Conservation (phyloP, 1,139 yeast genomes). For the Pneumocystis sp. region DNA sequence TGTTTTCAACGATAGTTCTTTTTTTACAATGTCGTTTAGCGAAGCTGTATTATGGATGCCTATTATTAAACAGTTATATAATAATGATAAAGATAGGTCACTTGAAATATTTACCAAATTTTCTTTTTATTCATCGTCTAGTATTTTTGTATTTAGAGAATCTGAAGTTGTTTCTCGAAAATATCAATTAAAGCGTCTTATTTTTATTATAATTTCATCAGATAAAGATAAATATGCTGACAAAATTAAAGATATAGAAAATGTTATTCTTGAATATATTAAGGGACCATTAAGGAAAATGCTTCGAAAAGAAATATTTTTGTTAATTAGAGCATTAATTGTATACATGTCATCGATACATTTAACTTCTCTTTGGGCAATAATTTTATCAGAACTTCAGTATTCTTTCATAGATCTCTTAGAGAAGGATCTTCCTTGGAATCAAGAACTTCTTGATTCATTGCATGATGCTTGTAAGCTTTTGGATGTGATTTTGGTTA, state of each 20-base stretch:
- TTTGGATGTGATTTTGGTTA: conserved; percentile 52
- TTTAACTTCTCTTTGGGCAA: conserved; percentile 56
- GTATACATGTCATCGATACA: conserved; percentile 50
- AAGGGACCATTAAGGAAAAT: conserved; percentile 16
- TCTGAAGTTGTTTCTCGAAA: conserved; percentile 43
- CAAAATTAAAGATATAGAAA: conserved; percentile 38
- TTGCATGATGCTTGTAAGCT: conserved; percentile 48
- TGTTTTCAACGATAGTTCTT: conserved; percentile 26
- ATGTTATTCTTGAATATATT: conserved; percentile 23
- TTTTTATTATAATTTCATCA: conserved; percentile 47
- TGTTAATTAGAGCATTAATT: conserved; percentile 48
- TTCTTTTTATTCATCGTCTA: conserved; percentile 36
- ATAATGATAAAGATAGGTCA: conserved; percentile 43
- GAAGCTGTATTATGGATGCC: conserved; percentile 34
- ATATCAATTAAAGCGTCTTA: conserved; percentile 40
- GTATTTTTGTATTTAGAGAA: conserved; percentile 65
- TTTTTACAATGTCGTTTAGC: conserved; percentile 28
- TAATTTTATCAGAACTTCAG: conserved; percentile 47
- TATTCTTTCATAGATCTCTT: conserved; percentile 34
- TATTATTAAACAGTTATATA: conserved; percentile 42
- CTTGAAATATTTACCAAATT: conserved; percentile 39
- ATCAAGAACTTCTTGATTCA: conserved; percentile 24
- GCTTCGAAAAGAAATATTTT: conserved; percentile 35
- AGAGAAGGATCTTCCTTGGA: conserved; percentile 24
- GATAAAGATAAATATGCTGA: conserved; percentile 41